phyloP scores from a whole-genome alignment of 345 rosid species.

The Boechera retrofracta region DNA sequence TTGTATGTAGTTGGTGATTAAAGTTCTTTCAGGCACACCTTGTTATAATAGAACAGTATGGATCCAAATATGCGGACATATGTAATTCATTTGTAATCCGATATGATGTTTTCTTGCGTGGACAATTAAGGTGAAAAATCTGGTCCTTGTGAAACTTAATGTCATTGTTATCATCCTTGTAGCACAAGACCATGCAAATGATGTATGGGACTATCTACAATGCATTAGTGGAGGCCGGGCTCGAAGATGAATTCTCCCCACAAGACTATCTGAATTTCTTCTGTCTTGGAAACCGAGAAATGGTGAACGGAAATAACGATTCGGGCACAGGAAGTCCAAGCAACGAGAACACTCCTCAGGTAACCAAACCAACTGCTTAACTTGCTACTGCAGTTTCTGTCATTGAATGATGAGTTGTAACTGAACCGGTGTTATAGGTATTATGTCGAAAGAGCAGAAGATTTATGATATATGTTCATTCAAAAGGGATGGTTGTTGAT shows the following conservation, averaged over 20 bases:
- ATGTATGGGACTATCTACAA: conserved; percentile 92
- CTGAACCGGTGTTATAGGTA: conserved; percentile 51
- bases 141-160: neutral
- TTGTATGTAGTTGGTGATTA: conserved; percentile 2
- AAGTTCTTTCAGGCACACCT: neutral
- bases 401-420: conserved; percentile 7
- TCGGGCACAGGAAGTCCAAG: conserved; percentile 47
- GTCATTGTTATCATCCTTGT: conserved; percentile 39
- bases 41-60: neutral
- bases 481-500: conserved; percentile 75
- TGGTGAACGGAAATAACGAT: conserved; percentile 32
- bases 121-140: neutral
- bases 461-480: too few relatives aligned
- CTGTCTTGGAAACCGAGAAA: conserved; percentile 94
- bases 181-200: conserved; percentile 98
- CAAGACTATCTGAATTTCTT: conserved; percentile 91
- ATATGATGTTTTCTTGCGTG: neutral
- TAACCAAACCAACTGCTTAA: conserved; percentile 37
- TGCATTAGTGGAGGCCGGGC: conserved; percentile 87
- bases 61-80: neutral
- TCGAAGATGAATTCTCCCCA: conserved; percentile 65
- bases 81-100: neutral
- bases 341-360: conserved; percentile 70
- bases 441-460: too few relatives aligned
- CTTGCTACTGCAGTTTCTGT: conserved; percentile 16